These are phyloP conservation scores for Arthrobotrys sphaeroides DNA, from an alignment of 2,329 filamentous ascomycete genomes.

Conservation along the genomic window DNA sequence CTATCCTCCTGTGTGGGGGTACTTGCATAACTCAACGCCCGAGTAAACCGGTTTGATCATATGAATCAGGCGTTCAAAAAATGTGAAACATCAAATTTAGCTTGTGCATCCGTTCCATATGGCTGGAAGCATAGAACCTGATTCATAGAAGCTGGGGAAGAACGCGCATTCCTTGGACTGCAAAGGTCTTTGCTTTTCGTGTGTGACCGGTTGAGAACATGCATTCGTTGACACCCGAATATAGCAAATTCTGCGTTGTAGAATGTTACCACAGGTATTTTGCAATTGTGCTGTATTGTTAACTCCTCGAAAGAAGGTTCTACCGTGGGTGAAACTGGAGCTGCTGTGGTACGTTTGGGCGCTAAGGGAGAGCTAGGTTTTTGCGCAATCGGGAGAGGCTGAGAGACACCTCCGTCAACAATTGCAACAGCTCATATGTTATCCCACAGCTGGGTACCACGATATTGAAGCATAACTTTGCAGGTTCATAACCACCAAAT, in stretches of 20 bases:
- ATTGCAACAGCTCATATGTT: too few species aligned
- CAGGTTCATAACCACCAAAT: not conserved
- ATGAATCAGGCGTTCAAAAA: not conserved
- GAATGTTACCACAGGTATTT: not conserved
- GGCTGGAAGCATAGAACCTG: not conserved
- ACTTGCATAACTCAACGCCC: not conserved
- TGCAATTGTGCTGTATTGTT: not conserved
- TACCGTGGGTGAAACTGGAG: too few species aligned
- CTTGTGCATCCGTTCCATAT: not conserved
- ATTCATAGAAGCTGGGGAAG: not conserved
- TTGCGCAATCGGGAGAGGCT: not conserved
- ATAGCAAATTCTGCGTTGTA: conserved; percentile 15
- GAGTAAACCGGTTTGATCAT: conserved; percentile 8
- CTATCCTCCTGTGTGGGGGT: conserved; percentile 1
- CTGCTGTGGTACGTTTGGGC: not conserved
- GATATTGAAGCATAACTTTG: not conserved
- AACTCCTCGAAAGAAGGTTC: conserved; percentile 5
- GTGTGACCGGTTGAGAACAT: too few species aligned
- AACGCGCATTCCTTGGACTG: too few species aligned
- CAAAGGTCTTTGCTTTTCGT: too few species aligned
- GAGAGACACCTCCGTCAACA: not conserved
- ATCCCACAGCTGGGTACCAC: too few species aligned
- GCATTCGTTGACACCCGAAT: too few species aligned
- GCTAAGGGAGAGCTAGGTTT: not conserved
- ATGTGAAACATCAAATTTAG: not conserved